Percentiles rank a stretch among this genome's conserved stretches.
Evolutionary conservation across 2,329 filamentous ascomycete species (phyloP).

Genomic region (Xylaria polymorpha): DNA sequence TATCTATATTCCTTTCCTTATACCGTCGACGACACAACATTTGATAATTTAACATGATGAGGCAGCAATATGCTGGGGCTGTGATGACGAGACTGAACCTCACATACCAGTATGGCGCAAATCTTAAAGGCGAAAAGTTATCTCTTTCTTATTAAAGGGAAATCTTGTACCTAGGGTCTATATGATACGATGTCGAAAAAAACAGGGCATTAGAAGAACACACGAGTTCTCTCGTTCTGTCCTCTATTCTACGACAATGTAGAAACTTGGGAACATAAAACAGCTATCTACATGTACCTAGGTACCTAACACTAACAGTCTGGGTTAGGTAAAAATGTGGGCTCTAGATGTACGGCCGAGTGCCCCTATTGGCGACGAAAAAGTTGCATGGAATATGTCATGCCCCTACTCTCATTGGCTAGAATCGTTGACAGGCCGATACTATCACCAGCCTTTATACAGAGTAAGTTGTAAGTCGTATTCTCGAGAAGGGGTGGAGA

Average conservation of each 20-base stretch:
- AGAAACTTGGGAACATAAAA: neutral
- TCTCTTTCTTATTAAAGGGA: neutral
- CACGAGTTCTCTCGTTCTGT: neutral
- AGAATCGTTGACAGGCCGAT: neutral
- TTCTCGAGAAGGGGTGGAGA: neutral
- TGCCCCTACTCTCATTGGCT: conserved; percentile 45
- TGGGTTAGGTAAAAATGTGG: no score
- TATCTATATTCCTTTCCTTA: neutral
- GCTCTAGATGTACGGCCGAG: neutral
- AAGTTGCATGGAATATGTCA: conserved; percentile 32
- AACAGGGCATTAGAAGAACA: neutral
- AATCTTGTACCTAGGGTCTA: no score
- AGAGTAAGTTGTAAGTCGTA: conserved; percentile 26
- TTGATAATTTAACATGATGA: neutral
- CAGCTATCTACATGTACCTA: no score
- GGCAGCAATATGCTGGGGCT: neutral
- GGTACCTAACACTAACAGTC: no score
- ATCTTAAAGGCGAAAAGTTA: neutral
- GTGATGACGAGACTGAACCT: neutral
- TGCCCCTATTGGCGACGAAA: conserved; percentile 20
- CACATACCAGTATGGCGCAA: neutral
- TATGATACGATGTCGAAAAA: neutral
- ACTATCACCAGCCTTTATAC: neutral
- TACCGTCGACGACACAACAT: neutral
- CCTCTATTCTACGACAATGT: neutral